Conservation (phyloP, 768 basidiomycete species). For the Boletus insuetus region DNA sequence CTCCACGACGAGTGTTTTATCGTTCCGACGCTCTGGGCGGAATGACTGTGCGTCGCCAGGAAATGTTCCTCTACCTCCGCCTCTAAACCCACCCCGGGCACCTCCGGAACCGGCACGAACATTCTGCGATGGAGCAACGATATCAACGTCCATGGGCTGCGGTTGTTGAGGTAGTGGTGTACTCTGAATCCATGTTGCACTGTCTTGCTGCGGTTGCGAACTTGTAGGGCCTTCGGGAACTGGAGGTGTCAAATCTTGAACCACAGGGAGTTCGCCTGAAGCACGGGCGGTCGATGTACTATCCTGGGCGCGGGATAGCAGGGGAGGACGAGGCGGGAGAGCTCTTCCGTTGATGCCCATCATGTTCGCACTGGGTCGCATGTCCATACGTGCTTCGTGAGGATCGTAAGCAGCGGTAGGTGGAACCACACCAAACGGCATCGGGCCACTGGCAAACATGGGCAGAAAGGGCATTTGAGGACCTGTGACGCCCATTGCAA, state of each 20-base stretch:
- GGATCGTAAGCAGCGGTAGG: slow-evolving; percentile 66
- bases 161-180: slow-evolving; percentile 7
- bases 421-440: slow-evolving; percentile 53
- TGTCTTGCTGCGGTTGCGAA: slow-evolving; percentile 23
- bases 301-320: slow-evolving; percentile 55
- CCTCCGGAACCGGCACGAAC: slow-evolving; percentile 32
- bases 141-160: slow-evolving; percentile 33
- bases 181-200: slow-evolving; percentile 20
- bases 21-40: slow-evolving; percentile 62
- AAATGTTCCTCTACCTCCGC: slow-evolving; percentile 56
- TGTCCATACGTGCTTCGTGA: slow-evolving; percentile 76
- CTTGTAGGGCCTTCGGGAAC: slow-evolving; percentile 34
- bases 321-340: slow-evolving; percentile 50
- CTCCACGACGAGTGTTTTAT: slow-evolving; percentile 88
- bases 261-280: slow-evolving; percentile 77
- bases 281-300: slow-evolving; percentile 39
- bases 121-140: slow-evolving; percentile 24
- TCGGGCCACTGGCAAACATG: slow-evolving; percentile 57
- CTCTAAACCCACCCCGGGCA: slow-evolving; percentile 45
- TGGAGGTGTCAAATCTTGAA: slow-evolving; percentile 76
- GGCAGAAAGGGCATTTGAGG: slow-evolving; percentile 60
- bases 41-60: slow-evolving; percentile 63
- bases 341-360: slow-evolving; percentile 31
- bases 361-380: slow-evolving; percentile 50
- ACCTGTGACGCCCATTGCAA: slow-evolving; percentile 49